Conservation (phyloP, 108 stramenopile genomes). For the Fragilariopsis cylindrus region DNA sequence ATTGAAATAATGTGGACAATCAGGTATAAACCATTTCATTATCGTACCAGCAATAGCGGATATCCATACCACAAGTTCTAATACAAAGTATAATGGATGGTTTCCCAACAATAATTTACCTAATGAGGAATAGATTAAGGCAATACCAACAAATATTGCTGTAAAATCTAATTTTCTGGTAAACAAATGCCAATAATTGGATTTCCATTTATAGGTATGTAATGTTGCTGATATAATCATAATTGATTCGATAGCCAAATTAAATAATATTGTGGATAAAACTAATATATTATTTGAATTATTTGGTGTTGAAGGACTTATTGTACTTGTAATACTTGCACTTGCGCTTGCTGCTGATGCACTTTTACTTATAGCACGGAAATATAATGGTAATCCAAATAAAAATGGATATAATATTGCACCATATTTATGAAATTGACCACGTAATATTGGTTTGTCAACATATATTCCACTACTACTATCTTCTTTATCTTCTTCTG, state of each 20-base stretch:
- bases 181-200: neutral
- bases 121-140: conserved; percentile 7
- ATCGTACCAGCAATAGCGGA: neutral
- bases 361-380: neutral
- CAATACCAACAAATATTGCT: conserved; percentile 7
- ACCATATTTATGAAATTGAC: conserved; percentile 8
- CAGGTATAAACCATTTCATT: neutral
- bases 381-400: neutral
- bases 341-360: neutral
- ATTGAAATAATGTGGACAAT: conserved; percentile 2
- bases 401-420: conserved; percentile 3
- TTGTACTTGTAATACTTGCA: neutral
- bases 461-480: neutral
- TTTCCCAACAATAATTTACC: neutral
- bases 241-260: conserved; percentile 1
- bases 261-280: neutral
- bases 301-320: neutral
- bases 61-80: neutral
- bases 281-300: neutral
- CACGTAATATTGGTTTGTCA: conserved; percentile 2
- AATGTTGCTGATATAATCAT: conserved; percentile 7
- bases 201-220: conserved; percentile 4
- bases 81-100: neutral
- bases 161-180: conserved; percentile 10
- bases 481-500: neutral